Percentiles rank a stretch among this genome's conserved stretches.
phyloP scores from a whole-genome alignment of 495 filamentous ascomycete species.

The Tuber brumale region DNA sequence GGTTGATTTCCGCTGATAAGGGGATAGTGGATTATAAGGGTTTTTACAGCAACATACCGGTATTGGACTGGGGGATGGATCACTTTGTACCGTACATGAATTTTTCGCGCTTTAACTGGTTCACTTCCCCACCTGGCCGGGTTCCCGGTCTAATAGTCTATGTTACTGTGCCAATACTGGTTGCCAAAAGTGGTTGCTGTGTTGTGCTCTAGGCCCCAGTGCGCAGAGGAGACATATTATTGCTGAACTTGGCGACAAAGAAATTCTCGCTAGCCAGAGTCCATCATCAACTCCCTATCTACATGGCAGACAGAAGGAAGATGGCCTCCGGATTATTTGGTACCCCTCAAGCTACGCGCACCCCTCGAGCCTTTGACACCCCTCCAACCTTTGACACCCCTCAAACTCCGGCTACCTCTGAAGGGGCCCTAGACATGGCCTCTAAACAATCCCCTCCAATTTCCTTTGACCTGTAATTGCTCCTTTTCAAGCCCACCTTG shows the following conservation, averaged over 20 bases:
- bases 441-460: background rate
- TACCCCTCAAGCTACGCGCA: background rate
- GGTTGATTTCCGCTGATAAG: no score
- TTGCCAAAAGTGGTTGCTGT: background rate
- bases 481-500: background rate
- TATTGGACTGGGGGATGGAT: no score
- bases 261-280: background rate
- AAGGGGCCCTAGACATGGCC: background rate
- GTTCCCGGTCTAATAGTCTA: no score
- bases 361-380: background rate
- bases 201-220: background rate
- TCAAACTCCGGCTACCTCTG: background rate
- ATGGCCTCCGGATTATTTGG: background rate
- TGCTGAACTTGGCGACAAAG: background rate
- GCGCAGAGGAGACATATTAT: background rate
- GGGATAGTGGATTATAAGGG: no score
- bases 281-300: background rate
- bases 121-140: no score
- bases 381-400: background rate
- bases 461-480: background rate
- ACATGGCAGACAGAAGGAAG: background rate
- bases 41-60: no score
- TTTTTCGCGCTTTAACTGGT: no score
- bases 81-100: no score
- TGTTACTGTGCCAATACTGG: background rate